A percentile compares a stretch with the other conserved stretches of the same genome.
These are phyloP conservation scores for Pichia manshurica DNA, from an alignment of 805 yeast species.

Conservation along the genomic window DNA sequence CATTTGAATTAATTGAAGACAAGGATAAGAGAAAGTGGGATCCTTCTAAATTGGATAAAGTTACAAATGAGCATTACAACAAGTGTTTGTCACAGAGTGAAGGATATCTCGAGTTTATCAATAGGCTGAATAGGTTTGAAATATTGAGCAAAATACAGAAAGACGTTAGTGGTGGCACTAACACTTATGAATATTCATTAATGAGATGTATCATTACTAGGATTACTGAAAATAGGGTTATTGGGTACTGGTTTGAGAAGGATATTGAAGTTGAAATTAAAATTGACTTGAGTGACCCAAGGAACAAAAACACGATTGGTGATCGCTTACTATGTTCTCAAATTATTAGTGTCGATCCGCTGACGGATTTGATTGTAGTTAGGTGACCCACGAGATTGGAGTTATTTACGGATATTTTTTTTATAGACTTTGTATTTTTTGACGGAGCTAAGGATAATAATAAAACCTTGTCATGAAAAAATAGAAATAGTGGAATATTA, in stretches of 20 bases:
- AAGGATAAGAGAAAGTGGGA: slow-evolving; percentile 1
- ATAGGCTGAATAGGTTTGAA: slow-evolving; percentile 15
- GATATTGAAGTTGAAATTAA: slow-evolving; percentile 42
- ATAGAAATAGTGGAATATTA: too few species aligned
- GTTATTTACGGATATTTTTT: too few species aligned
- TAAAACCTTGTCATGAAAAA: too few species aligned
- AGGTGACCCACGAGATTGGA: too few species aligned
- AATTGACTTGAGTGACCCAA: slow-evolving; percentile 11
- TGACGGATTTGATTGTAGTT: slow-evolving; percentile 7
- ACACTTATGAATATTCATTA: slow-evolving; percentile 15
- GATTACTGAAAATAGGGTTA: slow-evolving; percentile 25
- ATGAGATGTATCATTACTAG: slow-evolving; percentile 42
- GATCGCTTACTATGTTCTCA: slow-evolving; percentile 41
- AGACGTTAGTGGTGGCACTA: slow-evolving; percentile 13
- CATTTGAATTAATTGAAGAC: slow-evolving; percentile 5
- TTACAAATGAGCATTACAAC: slow-evolving; percentile 7
- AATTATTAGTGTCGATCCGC: slow-evolving; percentile 39
- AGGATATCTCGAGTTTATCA: slow-evolving; percentile 20
- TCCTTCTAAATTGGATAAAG: slow-evolving; percentile 8
- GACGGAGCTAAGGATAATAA: too few species aligned
- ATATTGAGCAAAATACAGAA: slow-evolving; percentile 1
- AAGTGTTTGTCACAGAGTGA: slow-evolving; percentile 12
- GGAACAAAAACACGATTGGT: slow-evolving; percentile 31
- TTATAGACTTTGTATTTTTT: too few species aligned
- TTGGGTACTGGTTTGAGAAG: slow-evolving; percentile 43